Evolutionary conservation across 2,329 filamentous ascomycete genomes (phyloP), one percentile per base, ranked within the genome.

Genomic region (Aspergillus carbonarius): DNA sequence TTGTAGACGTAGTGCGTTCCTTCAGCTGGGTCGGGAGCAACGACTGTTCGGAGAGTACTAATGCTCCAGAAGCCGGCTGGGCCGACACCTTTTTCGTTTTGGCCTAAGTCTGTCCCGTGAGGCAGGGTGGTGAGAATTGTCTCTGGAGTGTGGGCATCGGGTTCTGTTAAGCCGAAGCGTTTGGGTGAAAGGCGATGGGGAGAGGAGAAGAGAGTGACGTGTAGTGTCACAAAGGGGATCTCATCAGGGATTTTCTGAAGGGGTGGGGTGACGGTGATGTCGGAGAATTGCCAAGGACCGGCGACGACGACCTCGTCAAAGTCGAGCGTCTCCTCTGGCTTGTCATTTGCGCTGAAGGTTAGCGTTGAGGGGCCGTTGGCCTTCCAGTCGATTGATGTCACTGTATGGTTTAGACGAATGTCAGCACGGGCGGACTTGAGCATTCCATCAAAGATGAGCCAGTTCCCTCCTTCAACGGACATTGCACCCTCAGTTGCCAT

Each of bases 361-460:
- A 87, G 70, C 0, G 76, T 78, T 61, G 85, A 80, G 3, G 74
- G 74, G 32, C 78, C 72, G 1, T 75, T 65, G 0, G 68, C 58
- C 15, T 68, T 60, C 70, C 74, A 59, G 71, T 76, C 72, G 51
- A 96, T 85, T 4, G 78, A 79, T 0, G 81, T 80, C 0, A 97
- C 88, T 0, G 84, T 81, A 0, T 88, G 90, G 67, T 93, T 89
- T 23, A 90, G 78, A 39, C 79, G 77, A 5, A 93, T 64, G 0
- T 79, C 74, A 0, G 90, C 87, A 3, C 82, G 77, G 1, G 91
- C 88, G 0, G 80, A 77, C 37, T 84, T 80, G 1, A 93, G 78
- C 89, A 97, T 96, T 46, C 82, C 78, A n/a, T 88, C 83, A 70
- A 99, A 99, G 55, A 99, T 96, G 67, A 86, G 87, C 92, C 93